phyloP scores from a whole-genome alignment of 2,329 filamentous ascomycete species.

The Hypoxylon sp. region DNA sequence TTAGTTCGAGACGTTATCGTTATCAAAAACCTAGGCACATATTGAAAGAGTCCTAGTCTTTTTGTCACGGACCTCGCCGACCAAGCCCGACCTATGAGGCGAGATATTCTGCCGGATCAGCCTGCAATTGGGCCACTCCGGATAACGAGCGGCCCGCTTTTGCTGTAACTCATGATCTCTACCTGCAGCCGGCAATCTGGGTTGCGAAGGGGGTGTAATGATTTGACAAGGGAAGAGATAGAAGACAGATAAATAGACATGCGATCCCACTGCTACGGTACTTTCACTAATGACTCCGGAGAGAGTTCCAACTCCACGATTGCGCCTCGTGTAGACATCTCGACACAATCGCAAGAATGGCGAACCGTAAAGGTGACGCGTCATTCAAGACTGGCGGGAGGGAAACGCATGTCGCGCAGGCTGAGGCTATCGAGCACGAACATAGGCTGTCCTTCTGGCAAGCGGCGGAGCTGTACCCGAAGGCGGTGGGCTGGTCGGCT shows the following conservation, averaged over 20 bases:
- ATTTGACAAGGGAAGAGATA: constrained; percentile 28
- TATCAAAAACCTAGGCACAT: too few species aligned
- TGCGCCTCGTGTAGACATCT: constrained; percentile 18
- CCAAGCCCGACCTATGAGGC: constrained; percentile 29
- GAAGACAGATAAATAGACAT: constrained; percentile 36
- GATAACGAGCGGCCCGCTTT: constrained; percentile 27
- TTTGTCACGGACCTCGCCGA: too few species aligned
- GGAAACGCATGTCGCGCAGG: constrained; percentile 42
- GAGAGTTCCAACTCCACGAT: constrained; percentile 26
- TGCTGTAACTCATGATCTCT: constrained; percentile 17
- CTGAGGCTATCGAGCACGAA: constrained; percentile 56
- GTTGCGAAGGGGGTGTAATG: constrained; percentile 12
- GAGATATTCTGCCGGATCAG: constrained; percentile 36
- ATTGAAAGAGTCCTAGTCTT: too few species aligned
- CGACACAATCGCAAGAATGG: constrained; percentile 29
- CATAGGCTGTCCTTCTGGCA: constrained; percentile 56
- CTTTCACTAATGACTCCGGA: constrained; percentile 29
- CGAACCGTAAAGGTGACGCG: constrained; percentile 28
- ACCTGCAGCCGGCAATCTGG: constrained; percentile 24
- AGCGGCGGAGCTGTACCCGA: constrained; percentile 58
- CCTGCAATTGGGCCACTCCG: constrained; percentile 28
- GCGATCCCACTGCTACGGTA: constrained; percentile 39
- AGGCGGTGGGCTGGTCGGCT: constrained; percentile 65
- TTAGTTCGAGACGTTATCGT: too few species aligned
- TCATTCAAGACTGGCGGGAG: constrained; percentile 38